These are phyloP conservation scores for Fusarium liriodendri DNA, from an alignment of 2,329 filamentous ascomycete species.

Conservation along the genomic window DNA sequence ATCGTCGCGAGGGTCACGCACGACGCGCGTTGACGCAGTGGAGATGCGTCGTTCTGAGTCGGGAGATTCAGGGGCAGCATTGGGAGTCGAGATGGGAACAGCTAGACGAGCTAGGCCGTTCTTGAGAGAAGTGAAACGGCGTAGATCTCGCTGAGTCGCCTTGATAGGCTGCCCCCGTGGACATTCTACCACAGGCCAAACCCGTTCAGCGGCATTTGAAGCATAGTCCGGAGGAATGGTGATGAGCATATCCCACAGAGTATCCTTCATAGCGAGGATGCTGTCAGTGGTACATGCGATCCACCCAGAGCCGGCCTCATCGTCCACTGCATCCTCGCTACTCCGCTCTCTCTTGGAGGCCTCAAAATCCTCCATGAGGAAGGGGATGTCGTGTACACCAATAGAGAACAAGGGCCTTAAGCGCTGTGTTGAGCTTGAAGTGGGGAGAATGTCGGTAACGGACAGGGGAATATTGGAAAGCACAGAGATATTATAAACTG, in stretches of 20 bases:
- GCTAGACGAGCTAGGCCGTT: constrained; percentile 67
- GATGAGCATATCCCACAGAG: constrained; percentile 90
- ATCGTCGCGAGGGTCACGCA: constrained; percentile 57
- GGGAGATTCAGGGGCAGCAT: constrained; percentile 44
- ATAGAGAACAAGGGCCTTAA: constrained; percentile 90
- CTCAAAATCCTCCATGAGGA: constrained; percentile 73
- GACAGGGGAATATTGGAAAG: constrained; percentile 87
- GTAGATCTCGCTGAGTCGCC: constrained; percentile 90
- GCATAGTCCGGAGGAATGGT: constrained; percentile 77
- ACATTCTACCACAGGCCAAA: constrained; percentile 82
- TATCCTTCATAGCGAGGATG: constrained; percentile 86
- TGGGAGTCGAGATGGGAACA: constrained; percentile 33
- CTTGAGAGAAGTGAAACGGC: constrained; percentile 79
- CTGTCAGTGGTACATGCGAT: constrained; percentile 96
- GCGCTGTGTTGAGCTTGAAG: constrained; percentile 70
- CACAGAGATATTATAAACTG: constrained; percentile 94
- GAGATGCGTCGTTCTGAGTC: constrained; percentile 45
- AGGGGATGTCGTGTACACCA: constrained; percentile 91
- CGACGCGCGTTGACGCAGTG: constrained; percentile 40
- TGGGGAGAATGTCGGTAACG: constrained; percentile 75
- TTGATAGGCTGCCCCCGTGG: constrained; percentile 74
- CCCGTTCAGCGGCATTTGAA: constrained; percentile 66
- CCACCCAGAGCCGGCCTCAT: constrained; percentile 75
- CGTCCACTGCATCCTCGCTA: constrained; percentile 53
- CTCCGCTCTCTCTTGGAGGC: constrained; percentile 53